A percentile compares a stretch with the other conserved stretches of the same genome.
phyloP scores from a whole-genome alignment of 2,329 filamentous ascomycete genomes.

The Aotearoamyces nothofagi region DNA sequence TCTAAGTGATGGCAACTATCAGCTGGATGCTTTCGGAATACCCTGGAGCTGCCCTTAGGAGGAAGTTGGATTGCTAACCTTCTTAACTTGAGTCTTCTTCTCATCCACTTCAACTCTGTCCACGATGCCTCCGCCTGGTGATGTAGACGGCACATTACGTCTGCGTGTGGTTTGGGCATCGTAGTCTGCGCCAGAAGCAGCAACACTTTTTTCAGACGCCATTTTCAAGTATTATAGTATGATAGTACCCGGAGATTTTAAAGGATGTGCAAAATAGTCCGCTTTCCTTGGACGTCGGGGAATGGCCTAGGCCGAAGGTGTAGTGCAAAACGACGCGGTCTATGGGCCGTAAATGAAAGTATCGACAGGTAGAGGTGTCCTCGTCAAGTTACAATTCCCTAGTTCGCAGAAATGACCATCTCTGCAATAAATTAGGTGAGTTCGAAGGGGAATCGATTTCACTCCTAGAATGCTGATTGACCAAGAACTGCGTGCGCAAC shows the following conservation, averaged over 20 bases:
- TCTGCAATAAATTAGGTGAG: no score
- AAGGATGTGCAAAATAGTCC: no score
- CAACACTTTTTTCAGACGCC: conserved; percentile 30
- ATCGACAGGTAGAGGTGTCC: conserved; percentile 2
- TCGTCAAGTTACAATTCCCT: conserved; percentile 1
- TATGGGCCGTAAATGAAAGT: no score
- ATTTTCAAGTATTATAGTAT: conserved; percentile 13
- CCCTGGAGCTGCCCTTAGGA: no score
- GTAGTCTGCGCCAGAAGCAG: conserved; percentile 42
- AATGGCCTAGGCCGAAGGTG: no score
- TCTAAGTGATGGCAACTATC: not conserved
- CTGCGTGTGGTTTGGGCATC: conserved; percentile 38
- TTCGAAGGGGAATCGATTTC: no score
- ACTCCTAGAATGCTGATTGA: no score
- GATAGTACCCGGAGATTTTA: no score
- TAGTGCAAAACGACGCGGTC: no score
- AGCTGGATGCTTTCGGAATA: not conserved
- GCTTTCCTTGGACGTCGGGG: no score
- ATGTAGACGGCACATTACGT: conserved; percentile 31
- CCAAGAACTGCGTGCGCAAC: no score
- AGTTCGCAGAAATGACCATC: not conserved
- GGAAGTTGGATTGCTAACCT: conserved; percentile 30
- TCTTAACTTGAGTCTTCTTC: conserved; percentile 41
- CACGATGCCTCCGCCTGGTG: conserved; percentile 21
- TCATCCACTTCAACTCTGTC: conserved; percentile 31